A percentile compares a stretch with the other conserved stretches of the same genome.
Conservation (phyloP, 306 rosid genomes). For the Sechiopsis laciniata region DNA sequence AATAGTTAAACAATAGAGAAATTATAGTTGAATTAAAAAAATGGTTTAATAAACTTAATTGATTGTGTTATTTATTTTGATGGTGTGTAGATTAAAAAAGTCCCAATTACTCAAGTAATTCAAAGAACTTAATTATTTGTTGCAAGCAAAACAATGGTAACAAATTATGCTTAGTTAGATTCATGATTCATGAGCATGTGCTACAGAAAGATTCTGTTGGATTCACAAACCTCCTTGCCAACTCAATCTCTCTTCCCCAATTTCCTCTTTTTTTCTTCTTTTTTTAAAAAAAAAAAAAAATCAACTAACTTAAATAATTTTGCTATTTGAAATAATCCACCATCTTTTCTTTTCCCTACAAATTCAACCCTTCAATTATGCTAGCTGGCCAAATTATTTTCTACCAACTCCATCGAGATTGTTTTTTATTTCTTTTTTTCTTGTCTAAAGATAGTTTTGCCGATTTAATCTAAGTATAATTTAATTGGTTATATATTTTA, state of each 20-base stretch:
- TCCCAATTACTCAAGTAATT: background rate
- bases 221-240: background rate
- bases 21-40: too few species aligned
- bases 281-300: too few species aligned
- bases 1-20: too few species aligned
- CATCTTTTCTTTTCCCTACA: background rate
- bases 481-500: background rate
- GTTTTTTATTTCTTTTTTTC: too few species aligned
- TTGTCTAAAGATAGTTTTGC: too few species aligned
- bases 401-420: too few species aligned
- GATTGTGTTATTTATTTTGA: too few species aligned
- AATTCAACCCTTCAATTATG: too few species aligned
- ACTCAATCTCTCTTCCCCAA: background rate
- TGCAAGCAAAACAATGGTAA: background rate
- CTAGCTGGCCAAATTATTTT: too few species aligned
- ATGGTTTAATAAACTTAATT: too few species aligned
- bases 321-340: background rate
- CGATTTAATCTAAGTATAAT: too few species aligned
- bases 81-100: background rate
- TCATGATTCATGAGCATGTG: constrained; percentile 23
- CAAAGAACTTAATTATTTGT: background rate
- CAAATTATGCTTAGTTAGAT: background rate
- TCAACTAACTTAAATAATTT: background rate
- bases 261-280: background rate
- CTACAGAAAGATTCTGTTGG: constrained; percentile 19